Percentiles rank a stretch among this genome's conserved stretches.
Conservation (phyloP, 345 rosid species). For the Dovyalis caffra region DNA sequence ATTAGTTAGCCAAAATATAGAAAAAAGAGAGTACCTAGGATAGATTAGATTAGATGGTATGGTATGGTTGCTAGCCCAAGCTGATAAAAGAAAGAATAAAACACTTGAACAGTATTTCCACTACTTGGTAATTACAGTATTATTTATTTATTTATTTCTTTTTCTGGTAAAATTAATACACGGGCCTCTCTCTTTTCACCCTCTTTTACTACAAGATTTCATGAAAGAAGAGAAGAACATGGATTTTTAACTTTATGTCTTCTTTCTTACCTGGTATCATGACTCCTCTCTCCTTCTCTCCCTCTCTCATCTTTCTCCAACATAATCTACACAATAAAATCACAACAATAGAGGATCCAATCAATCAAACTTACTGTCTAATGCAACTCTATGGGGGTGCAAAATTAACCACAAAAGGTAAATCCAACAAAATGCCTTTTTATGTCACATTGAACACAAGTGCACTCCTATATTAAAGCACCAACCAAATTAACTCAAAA, state of each 20-base stretch:
- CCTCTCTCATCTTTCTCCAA: conserved; percentile 16
- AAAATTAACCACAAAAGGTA: conserved; percentile 22
- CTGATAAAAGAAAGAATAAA: conserved; percentile 22
- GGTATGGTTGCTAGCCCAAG: conserved; percentile 44
- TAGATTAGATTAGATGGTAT: conserved; percentile 33
- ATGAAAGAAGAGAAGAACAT: conserved; percentile 37
- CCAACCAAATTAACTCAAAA: not conserved
- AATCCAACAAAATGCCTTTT: not conserved
- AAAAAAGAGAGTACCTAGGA: not conserved
- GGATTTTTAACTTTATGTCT: conserved; percentile 18
- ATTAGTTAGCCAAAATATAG: conserved; percentile 29
- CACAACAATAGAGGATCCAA: conserved; percentile 3
- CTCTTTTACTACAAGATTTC: conserved; percentile 32
- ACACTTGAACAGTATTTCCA: conserved; percentile 49
- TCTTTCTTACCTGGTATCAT: conserved; percentile 63
- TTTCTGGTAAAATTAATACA: conserved; percentile 22
- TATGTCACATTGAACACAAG: conserved; percentile 23
- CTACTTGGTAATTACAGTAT: conserved; percentile 21
- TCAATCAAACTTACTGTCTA: not conserved
- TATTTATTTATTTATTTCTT: conserved; percentile 11
- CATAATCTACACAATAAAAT: conserved; percentile 25
- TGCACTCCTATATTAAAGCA: conserved; percentile 28
- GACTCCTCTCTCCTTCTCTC: conserved; percentile 15
- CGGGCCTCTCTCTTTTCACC: conserved; percentile 14
- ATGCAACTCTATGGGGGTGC: conserved; percentile 27